Base-by-base conservation (phyloP, 192 early-diverging fungal species). In the Jimgerdemannia flammicorona region DNA sequence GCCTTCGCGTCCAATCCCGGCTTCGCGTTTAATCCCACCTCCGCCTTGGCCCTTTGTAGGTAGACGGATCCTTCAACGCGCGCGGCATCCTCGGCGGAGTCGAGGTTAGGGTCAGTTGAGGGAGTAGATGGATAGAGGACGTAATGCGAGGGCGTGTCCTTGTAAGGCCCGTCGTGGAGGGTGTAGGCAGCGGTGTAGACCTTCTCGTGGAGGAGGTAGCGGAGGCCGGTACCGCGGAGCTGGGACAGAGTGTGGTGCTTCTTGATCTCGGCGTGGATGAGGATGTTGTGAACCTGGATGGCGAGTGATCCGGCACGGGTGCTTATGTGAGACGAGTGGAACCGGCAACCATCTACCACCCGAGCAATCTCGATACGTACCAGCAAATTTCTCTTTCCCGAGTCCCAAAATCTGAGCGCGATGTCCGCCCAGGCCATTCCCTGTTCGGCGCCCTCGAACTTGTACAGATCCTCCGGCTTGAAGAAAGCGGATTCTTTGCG, bases 121-220 rank as follows among this genome's bases (percentile, higher is more conserved):
- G 29, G 29, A 29, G 29, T 29, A 29, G 29, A 29, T 29, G 29
- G 29, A 29, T 1, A 29, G 29, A 29, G 29, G 29, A 29, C 29
- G 29, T 29, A 29, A 29, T 29, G 29, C 29, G 49, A 2, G 49
- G 8, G 49, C 76, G 74, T 78, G 49, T 66, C 71, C 14, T 81
- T 81, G 66, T 75, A 71, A 6, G 85, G 84, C 11, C 90, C 90
- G 68, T 90, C 89, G 69, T 91, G 90, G 4, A 90, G 64, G 17
- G 90, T 80, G 72, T 79, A 91, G 70, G 84, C 77, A 44, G 82
- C 80, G 1, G 75, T 75, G 72, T 80, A 87, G 3, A 80, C 80
- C 10, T 79, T 67, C 54, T 83, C 80, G 9, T 85, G 73, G 11
- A 88, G 41, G 17, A 86, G 73, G 18, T 83, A 64, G 42, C 83